Base-by-base conservation (phyloP, 139 green algal species). In the Chlorella sp. region DNA sequence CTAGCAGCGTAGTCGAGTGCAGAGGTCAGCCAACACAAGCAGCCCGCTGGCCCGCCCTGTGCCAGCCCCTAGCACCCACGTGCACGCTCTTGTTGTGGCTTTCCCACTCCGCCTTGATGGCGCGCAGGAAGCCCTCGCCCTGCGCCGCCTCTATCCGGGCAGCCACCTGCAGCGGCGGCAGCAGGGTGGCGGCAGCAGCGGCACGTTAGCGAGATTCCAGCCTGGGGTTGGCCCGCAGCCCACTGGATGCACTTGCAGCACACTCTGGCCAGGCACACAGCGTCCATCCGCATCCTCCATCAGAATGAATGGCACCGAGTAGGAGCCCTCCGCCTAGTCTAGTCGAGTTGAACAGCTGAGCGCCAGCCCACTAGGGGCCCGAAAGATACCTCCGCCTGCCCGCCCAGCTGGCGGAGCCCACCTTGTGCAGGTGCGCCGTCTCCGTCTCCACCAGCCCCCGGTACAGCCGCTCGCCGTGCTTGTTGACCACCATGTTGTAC, bases 401-500 rank as follows among this genome's bases (percentile, higher is more conserved):
- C 4, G 68, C 16, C 68, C 56, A 9, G 4, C 13, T 1, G 2
- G 14, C 3, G 67, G 7, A 4, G 28, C 62, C 4, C 43, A 76
- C 79, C 79, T 84, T 62, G 5, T 88, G 67, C 68, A 99, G 86
- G 88, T 99, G 96, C 4, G 64, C 38, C 17, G 85, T 94, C 54
- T 98, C 91, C 1, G 93, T 97, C 0, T 84, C 34, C 28, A 92
- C 89, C 46, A 99, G 89, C 7, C 95, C 96, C 3, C 90, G 92
- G 88, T 99, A 99, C 30, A 99, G 91, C 36, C 90, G 86, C 65
- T 98, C 93, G 9, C 97, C 97, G 84, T 96, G 96, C 92, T 98
- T 98, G 89, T 99, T 96, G 51, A 99, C 92, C 38, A 99, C 97
- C 96, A 99, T 98, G 90, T 99, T 99, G 93, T 99, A 99, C 7